Base-by-base conservation (phyloP, 306 rosid genomes). In the Trifolium repens region DNA sequence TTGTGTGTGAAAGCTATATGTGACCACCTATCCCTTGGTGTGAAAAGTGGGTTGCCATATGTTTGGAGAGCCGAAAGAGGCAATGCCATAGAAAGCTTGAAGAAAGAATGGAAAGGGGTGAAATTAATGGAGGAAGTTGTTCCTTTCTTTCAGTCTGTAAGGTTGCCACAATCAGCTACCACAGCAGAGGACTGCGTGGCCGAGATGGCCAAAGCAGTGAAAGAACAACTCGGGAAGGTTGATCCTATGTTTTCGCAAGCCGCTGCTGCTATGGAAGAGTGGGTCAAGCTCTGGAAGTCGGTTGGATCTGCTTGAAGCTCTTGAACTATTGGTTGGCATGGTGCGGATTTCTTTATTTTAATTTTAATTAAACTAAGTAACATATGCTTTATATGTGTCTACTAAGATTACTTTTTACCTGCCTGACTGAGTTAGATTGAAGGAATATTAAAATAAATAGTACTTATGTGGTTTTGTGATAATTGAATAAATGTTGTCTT, bases 61-160 rank as follows among this genome's bases (percentile, higher is more conserved):
- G 96, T 96, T 65, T 90, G 91, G 92, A 90, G 99, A 81, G 80
- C 81, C 1, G 96, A 92, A 69, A 88, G 99, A 75, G 98, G 99
- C 15, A 84, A 79, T 80, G 97, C 98, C 43, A 57, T 89, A 13
- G 90, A 90, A 73, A 92, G 99, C 87, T 82, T 92, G 91, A 92
- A 89, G 85, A 96, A 96, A 84, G 98, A 96, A 83, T 92, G 99
- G 99, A 91, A 96, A 80, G 99, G 99, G 63, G 96, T 96, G 85
- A 96, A 89, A 78, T 73, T 90, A 73, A 92, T 96, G 99, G 99
- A 96, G 87, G 91, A 96, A 24, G 89, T 90, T 58, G 93, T 96
- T 67, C 99, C 99, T 63, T 92, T 96, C 90, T 96, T 96, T 85
- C 96, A 96, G 79, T 81, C 99, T 24, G 72, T 92, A 24, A 85